phyloP scores from a whole-genome alignment of 2,329 filamentous ascomycete genomes.

The Knoxdaviesia capensis region DNA sequence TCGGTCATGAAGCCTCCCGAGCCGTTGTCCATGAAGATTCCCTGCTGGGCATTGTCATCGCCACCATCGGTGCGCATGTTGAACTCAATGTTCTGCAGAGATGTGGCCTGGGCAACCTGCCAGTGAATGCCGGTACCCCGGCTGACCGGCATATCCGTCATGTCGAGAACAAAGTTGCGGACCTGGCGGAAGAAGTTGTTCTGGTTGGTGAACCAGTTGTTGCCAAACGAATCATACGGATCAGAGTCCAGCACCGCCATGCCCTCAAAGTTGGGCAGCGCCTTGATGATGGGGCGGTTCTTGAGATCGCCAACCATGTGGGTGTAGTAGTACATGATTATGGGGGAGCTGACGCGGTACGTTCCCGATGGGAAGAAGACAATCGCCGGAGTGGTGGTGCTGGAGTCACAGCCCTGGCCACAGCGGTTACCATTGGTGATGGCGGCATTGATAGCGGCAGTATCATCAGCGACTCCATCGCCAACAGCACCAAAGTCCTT shows the following conservation, averaged over 20 bases:
- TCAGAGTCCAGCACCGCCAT: constrained; percentile 83
- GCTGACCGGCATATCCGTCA: constrained; percentile 40
- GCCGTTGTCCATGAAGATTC: constrained; percentile 71
- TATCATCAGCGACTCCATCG: constrained; percentile 58
- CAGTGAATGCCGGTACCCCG: constrained; percentile 58
- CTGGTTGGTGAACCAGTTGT: constrained; percentile 64
- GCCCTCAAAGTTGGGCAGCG: constrained; percentile 51
- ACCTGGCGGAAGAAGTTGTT: constrained; percentile 72
- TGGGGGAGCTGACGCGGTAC: constrained; percentile 60
- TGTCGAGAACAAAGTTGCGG: constrained; percentile 64
- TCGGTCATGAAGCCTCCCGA: constrained; percentile 73
- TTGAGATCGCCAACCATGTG: constrained; percentile 72
- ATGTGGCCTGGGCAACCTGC: constrained; percentile 72
- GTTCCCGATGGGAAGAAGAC: constrained; percentile 85
- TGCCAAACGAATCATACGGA: constrained; percentile 51
- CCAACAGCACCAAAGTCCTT: constrained; percentile 56
- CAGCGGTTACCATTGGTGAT: constrained; percentile 65
- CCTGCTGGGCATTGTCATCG: constrained; percentile 46
- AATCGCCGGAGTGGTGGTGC: constrained; percentile 64
- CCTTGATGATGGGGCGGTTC: constrained; percentile 56
- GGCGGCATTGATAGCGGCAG: constrained; percentile 68
- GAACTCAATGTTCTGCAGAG: constrained; percentile 63
- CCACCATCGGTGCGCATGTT: constrained; percentile 52
- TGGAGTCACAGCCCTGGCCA: constrained; percentile 62
- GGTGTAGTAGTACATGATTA: constrained; percentile 81